phyloP scores from a whole-genome alignment of 352 stramenopile genomes.

The Pythium brachiatum region DNA sequence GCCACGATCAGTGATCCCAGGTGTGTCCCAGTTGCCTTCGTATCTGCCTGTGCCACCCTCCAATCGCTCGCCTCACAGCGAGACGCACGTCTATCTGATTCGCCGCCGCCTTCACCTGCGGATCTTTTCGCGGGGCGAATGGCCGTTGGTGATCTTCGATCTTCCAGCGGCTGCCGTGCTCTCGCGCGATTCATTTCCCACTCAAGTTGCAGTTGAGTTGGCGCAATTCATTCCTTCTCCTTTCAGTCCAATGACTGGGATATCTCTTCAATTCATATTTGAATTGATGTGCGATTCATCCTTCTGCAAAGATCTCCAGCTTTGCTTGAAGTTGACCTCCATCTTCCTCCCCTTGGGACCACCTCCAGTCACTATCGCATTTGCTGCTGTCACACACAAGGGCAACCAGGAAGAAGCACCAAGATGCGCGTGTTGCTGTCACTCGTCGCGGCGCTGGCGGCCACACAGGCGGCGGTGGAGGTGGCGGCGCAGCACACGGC shows the following conservation, averaged over 20 bases:
- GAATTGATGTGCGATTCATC: conserved; percentile 26
- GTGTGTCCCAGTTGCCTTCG: conserved; percentile 1
- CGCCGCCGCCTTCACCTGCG: neutral
- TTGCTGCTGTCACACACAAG: neutral
- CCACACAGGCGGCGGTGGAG: neutral
- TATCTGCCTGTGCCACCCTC: neutral
- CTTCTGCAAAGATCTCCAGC: conserved; percentile 4
- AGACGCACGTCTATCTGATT: neutral
- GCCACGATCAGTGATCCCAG: too few relatives aligned
- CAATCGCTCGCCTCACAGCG: neutral
- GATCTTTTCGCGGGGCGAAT: neutral
- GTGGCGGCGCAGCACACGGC: conserved; percentile 5
- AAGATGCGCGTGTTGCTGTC: conserved; percentile 18
- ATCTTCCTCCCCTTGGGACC: neutral
- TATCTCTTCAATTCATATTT: conserved; percentile 15
- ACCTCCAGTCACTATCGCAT: conserved; percentile 17
- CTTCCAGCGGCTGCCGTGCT: neutral
- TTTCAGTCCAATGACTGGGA: too few relatives aligned
- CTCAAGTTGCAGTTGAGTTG: conserved; percentile 25
- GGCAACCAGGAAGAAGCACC: neutral
- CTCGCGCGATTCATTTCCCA: neutral
- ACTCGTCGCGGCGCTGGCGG: conserved; percentile 14
- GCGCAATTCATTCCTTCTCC: conserved; percentile 8
- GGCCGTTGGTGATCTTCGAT: neutral
- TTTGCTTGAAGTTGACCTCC: conserved; percentile 25